Percentiles rank a stretch among this genome's conserved stretches.
Evolutionary conservation across 1,139 yeast genomes (phyloP).

Genomic region (Hemisphaericaspora xylanilytica): DNA sequence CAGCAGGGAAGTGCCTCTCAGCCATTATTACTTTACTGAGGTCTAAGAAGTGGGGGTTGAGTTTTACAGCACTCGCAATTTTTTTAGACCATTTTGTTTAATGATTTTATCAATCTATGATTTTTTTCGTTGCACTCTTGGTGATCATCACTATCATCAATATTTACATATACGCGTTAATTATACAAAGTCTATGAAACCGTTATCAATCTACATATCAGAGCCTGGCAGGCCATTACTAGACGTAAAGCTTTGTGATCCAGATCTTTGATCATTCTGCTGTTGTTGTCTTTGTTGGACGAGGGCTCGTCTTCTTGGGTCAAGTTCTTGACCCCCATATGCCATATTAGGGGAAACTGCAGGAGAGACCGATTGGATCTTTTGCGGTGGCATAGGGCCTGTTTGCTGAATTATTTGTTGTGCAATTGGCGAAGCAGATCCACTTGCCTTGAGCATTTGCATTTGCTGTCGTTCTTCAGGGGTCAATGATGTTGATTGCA

Average conservation of each 20-base stretch:
- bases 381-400: constrained; percentile 22
- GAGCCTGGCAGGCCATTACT: constrained; percentile 5
- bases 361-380: constrained; percentile 17
- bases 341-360: constrained; percentile 21
- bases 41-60: not conserved
- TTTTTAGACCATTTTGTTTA: not conserved
- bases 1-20: constrained; percentile 14
- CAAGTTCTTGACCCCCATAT: constrained; percentile 19
- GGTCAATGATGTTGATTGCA: constrained; percentile 31
- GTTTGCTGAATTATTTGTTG: constrained; percentile 32
- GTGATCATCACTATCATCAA: too few relatives aligned
- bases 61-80: not conserved
- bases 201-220: not conserved
- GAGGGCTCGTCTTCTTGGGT: constrained; percentile 5
- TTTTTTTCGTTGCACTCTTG: too few relatives aligned
- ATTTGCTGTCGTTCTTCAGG: constrained; percentile 39
- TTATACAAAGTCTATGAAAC: not conserved
- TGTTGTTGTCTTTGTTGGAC: constrained; percentile 9
- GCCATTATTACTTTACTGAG: not conserved
- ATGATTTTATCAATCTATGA: too few relatives aligned
- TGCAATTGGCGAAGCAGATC: constrained; percentile 16
- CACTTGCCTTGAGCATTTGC: constrained; percentile 37
- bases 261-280: constrained; percentile 3
- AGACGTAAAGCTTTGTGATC: constrained; percentile 4
- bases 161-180: too few relatives aligned